Base-by-base conservation (phyloP, 495 filamentous ascomycete genomes). In the Pyrenula massariospora region DNA sequence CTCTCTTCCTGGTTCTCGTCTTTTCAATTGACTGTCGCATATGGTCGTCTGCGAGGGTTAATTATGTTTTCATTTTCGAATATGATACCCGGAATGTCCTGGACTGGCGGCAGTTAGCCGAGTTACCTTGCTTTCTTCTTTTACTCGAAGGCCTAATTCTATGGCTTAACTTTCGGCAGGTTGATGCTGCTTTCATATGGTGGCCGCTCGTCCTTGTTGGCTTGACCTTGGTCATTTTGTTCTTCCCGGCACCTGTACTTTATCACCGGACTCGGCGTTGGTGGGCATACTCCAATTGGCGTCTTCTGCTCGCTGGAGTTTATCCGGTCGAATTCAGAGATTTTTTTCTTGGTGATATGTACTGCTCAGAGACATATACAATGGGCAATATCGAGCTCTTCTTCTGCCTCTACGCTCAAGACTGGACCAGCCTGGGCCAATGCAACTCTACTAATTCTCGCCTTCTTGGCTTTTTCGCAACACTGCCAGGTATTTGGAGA, bases 291-390 rank as follows among this genome's bases (percentile, higher is more conserved):
- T 90, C 89, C 8, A 84, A 88, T 68, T 94, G 84, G 75, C 86
- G 93, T 58, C 72, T 97, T 23, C 71, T 94, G 51, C 76, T 89
- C 21, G 87, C 93, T 19, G 93, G 93, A 12, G 62, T 93, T 11
- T 96, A 91, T 67, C 90, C 87, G 10, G 93, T 98, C 20, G 93
- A 96, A 66, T 98, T 97, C 65, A 82, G 90, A 57, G 93, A 98
- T 66, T 97, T 98, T 72, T 98, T 95, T 68, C 77, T 97, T 0
- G 93, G 93, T 15, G 93, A 98, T 65, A 96, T 97, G 78, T 95
- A 89, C 65, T 97, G 93, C 66, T 97, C 93, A 3, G 79, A 91
- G 54, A 93, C 90, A 8, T 97, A 98, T 68, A 77, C 84, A 24
- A 86, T 89, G 65, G 85, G 88, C 22, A 96, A 97, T 64, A 81